Conservation (phyloP, 177 flowering plant genomes). For the Telopea speciosissima region DNA sequence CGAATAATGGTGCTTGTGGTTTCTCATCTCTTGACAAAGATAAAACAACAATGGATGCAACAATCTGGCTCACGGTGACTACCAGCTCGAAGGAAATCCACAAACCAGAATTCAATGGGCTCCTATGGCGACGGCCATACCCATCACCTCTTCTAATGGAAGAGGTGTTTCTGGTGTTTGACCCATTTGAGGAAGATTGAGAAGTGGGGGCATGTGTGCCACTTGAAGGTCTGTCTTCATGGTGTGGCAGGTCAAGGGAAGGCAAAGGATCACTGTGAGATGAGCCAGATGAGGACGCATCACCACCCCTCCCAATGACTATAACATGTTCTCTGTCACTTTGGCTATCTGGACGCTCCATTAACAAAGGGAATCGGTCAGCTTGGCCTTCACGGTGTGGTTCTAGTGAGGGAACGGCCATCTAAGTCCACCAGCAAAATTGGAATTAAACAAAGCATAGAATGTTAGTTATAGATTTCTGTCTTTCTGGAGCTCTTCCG, state of each 20-base stretch:
- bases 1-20: conserved; percentile 69
- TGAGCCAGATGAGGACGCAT: conserved; percentile 41
- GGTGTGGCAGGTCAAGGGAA: conserved; percentile 22
- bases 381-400: conserved; percentile 31
- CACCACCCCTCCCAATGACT: conserved; percentile 46
- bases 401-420: conserved; percentile 61
- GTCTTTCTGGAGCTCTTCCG: conserved; percentile 4
- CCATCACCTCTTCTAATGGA: conserved; percentile 47
- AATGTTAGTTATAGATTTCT: conserved; percentile 5
- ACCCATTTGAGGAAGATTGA: conserved; percentile 37
- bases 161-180: conserved; percentile 46
- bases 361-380: conserved; percentile 50
- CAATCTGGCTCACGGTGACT: conserved; percentile 54
- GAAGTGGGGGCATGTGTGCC: conserved; percentile 27
- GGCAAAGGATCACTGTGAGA: conserved; percentile 29
- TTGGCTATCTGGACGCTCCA: conserved; percentile 50
- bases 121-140: conserved; percentile 46
- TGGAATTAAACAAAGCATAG: conserved; percentile 41
- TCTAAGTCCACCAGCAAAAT: conserved; percentile 38
- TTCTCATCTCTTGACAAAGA: conserved; percentile 60
- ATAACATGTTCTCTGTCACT: conserved; percentile 48
- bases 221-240: conserved; percentile 42
- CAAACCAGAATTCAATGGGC: conserved; percentile 65
- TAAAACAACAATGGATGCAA: conserved; percentile 62
- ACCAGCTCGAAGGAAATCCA: conserved; percentile 69